Base-by-base conservation (phyloP, 441 rosid genomes). In the Euphorbia celastroides region DNA sequence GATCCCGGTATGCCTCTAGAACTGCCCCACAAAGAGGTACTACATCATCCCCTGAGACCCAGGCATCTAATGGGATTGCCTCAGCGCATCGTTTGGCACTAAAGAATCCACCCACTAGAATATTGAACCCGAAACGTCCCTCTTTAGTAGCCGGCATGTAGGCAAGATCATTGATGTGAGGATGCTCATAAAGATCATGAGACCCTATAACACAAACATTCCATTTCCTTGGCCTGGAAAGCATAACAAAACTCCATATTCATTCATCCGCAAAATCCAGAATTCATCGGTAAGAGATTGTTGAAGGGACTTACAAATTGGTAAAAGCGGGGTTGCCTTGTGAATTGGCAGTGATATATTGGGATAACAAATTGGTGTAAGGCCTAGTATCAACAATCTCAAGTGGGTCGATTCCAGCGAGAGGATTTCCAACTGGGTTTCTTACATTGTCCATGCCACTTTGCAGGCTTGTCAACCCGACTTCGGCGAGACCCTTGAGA, bases 381-480 rank as follows among this genome's bases (percentile, higher is more conserved):
- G 97, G 93, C 20, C 97, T 70, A 0, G 96, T 93, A 55, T 93
- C 97, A 0, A 93, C 87, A 14, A 93, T 93, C 86, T 93, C 98
- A 0, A 77, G 77, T 0, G 87, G 97, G 60, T 93, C 98, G 72
- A 93, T 93, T 32, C 98, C 97, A 12, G 98, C 97, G 67, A 93
- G 54, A 46, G 98, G 98, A 65, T 79, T 93, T 17, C 97, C 97
- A 19, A 93, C 98, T 0, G 98, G 98, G 66, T 93, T 93, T 78
- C 97, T 79, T 44, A 93, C 98, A 72, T 90, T 93, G 88, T 93
- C 96, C 98, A 93, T 93, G 17, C 97, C 97, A 67, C 98, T 93
- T 74, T 88, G 97, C 42, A 93, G 83, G 74, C 97, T 86, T 25
- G 96, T 90, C 76, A 90, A 70, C 56, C 94, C 98, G 67, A 93